A percentile compares a stretch with the other conserved stretches of the same genome.
These are phyloP conservation scores for Colletotrichum cuscutae DNA, from an alignment of 2,329 filamentous ascomycete species.

Conservation along the genomic window DNA sequence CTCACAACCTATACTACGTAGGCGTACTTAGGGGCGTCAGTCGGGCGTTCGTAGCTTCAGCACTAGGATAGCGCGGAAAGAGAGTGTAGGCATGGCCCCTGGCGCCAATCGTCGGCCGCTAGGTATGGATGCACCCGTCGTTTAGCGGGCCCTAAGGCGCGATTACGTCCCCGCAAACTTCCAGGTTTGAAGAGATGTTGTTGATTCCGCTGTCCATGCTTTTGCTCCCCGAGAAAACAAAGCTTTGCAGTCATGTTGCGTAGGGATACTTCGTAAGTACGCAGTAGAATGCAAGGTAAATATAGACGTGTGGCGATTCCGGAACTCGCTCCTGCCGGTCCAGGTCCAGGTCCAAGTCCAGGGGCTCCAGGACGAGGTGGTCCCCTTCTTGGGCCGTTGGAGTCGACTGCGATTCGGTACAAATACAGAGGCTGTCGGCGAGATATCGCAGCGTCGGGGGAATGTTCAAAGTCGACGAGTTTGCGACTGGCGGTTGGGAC, in stretches of 20 bases:
- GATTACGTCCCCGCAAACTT: constrained; percentile 7
- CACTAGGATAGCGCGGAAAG: neutral
- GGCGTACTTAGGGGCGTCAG: neutral
- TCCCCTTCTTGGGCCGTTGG: neutral
- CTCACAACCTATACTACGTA: too few species aligned
- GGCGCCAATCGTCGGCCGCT: constrained; percentile 30
- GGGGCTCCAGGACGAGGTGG: neutral
- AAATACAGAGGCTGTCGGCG: too few species aligned
- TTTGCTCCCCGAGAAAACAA: neutral
- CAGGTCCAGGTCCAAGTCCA: neutral
- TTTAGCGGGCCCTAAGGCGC: constrained; percentile 18
- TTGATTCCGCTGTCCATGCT: neutral
- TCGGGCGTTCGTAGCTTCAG: neutral
- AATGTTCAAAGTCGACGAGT: neutral
- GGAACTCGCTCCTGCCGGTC: too few species aligned
- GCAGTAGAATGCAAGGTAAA: neutral
- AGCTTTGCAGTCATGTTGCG: neutral
- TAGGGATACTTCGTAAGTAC: too few species aligned
- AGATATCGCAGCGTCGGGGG: neutral
- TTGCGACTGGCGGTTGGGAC: neutral
- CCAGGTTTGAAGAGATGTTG: neutral
- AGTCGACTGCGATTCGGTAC: too few species aligned
- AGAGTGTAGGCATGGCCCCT: constrained; percentile 10
- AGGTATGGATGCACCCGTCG: constrained; percentile 28
- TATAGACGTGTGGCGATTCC: neutral